phyloP scores from a whole-genome alignment of 164 flowering plant species.

The Tetracentron sinense region DNA sequence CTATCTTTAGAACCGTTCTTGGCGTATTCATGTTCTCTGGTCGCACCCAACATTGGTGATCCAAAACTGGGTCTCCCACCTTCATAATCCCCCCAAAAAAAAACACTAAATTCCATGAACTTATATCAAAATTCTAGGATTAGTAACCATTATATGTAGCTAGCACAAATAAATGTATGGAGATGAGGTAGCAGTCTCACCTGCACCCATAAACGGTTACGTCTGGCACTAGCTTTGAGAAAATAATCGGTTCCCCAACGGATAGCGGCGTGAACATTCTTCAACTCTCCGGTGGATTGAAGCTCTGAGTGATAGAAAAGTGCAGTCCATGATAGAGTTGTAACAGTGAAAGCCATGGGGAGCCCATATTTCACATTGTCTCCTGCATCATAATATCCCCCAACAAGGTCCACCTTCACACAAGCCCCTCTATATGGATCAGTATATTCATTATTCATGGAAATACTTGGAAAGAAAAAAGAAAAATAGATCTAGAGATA shows the following conservation, averaged over 20 bases:
- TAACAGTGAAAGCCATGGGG: constrained; percentile 89
- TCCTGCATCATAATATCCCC: constrained; percentile 96
- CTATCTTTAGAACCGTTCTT: constrained; percentile 56
- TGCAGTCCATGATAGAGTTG: constrained; percentile 75
- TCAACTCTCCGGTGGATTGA: constrained; percentile 52
- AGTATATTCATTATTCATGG: no score
- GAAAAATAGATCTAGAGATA: constrained; percentile 1
- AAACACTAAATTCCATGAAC: no score
- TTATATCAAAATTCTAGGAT: no score
- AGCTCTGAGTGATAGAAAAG: constrained; percentile 42
- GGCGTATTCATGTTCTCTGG: constrained; percentile 86
- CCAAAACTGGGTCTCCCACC: constrained; percentile 78
- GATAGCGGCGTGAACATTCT: constrained; percentile 44
- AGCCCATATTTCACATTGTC: constrained; percentile 89
- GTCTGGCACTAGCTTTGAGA: constrained; percentile 47
- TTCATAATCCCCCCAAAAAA: constrained; percentile 6
- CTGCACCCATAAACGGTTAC: constrained; percentile 61
- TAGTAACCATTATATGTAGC: no score
- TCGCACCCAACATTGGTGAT: constrained; percentile 82
- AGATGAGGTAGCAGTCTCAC: constrained; percentile 24
- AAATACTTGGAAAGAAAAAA: not conserved
- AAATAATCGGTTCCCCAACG: constrained; percentile 91
- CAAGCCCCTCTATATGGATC: no score
- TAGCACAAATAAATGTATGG: not conserved
- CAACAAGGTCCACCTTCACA: constrained; percentile 63